phyloP scores from a whole-genome alignment of 2,329 filamentous ascomycete genomes.

The Neofusicoccum umdonicola region DNA sequence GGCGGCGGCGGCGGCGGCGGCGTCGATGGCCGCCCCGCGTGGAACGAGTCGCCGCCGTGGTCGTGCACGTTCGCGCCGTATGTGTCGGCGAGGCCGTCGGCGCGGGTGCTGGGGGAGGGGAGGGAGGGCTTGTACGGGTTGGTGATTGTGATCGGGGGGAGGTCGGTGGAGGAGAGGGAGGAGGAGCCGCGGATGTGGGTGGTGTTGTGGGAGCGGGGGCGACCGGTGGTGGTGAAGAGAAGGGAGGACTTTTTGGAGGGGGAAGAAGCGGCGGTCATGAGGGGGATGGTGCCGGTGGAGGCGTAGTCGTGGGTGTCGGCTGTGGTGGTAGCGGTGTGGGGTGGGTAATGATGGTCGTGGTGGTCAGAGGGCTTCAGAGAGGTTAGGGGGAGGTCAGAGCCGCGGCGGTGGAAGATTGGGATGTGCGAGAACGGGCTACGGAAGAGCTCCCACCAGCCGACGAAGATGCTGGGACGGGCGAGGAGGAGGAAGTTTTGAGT shows the following conservation, averaged over 20 bases:
- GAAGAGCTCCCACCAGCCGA: slow-evolving; percentile 28
- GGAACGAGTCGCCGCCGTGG: neutral
- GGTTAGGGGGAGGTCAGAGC: slow-evolving; percentile 4
- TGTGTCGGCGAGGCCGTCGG: too few species aligned
- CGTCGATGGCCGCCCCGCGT: neutral
- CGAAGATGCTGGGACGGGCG: slow-evolving; percentile 27
- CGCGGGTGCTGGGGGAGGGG: neutral
- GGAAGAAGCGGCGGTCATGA: neutral
- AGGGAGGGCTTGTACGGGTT: slow-evolving; percentile 13
- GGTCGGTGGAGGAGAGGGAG: neutral
- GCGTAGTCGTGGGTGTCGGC: neutral
- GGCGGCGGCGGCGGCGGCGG: slow-evolving; percentile 19
- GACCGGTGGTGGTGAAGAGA: neutral
- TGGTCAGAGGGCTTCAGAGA: slow-evolving; percentile 20
- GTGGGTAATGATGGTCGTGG: neutral
- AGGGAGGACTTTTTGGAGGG: neutral
- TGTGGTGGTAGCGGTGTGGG: neutral
- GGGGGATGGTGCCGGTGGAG: neutral
- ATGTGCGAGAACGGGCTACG: slow-evolving; percentile 7
- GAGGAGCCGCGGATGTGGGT: neutral
- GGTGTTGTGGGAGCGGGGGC: neutral
- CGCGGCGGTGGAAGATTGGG: slow-evolving; percentile 14
- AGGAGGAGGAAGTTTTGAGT: slow-evolving; percentile 36
- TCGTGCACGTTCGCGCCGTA: slow-evolving; percentile 1
- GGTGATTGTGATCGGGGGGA: neutral